Conservation (phyloP, 768 basidiomycete genomes). For the Rhizopogon vesiculosus region DNA sequence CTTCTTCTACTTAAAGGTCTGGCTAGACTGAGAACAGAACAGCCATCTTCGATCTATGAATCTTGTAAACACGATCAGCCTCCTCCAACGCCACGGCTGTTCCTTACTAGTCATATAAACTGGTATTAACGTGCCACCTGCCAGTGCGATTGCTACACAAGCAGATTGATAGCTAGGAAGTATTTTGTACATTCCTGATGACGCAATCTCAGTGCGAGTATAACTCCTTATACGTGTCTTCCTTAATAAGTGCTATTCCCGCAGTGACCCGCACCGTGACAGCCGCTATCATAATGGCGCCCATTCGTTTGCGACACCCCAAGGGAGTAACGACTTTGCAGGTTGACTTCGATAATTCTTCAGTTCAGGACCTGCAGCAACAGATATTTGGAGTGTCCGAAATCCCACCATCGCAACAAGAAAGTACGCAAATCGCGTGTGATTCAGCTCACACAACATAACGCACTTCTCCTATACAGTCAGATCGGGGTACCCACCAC, state of each 20-base stretch:
- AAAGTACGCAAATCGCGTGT: slow-evolving; percentile 43
- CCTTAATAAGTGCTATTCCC: not conserved
- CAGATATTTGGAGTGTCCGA: slow-evolving; percentile 61
- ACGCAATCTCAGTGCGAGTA: not conserved
- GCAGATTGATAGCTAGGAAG: too few species aligned
- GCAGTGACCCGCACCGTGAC: too few species aligned
- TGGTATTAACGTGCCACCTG: too few species aligned
- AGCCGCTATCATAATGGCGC: slow-evolving; percentile 43
- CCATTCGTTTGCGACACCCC: slow-evolving; percentile 79
- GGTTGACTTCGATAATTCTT: slow-evolving; percentile 54
- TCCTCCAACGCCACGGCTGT: too few species aligned
- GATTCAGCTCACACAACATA: not conserved
- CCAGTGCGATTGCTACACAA: too few species aligned
- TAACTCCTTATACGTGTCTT: too few species aligned
- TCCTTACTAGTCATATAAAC: too few species aligned
- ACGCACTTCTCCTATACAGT: slow-evolving; percentile 35
- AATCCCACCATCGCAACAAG: slow-evolving; percentile 74
- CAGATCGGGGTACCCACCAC: slow-evolving; percentile 84
- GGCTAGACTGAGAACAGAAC: too few species aligned
- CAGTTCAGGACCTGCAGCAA: slow-evolving; percentile 73
- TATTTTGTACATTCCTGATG: not conserved
- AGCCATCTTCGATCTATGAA: too few species aligned
- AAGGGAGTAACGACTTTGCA: slow-evolving; percentile 78
- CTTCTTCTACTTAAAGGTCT: too few species aligned
- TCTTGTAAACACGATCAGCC: too few species aligned